Evolutionary conservation across 169 alveolate genomes (phyloP).

Genomic region (Plasmodium reichenowi): DNA sequence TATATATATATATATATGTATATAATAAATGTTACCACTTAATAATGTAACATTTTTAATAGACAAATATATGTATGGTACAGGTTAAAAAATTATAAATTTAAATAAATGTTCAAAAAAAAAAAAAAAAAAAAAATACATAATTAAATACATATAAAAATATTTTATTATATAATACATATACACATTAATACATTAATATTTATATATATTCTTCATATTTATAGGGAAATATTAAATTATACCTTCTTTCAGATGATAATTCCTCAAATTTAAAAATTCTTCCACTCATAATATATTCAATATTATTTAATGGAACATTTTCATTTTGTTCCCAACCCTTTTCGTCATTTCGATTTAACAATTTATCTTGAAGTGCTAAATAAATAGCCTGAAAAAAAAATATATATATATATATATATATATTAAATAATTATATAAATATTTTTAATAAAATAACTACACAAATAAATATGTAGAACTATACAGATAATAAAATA

Average conservation of each 20-base stretch:
- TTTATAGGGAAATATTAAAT: not conserved
- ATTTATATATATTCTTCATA: too few relatives aligned
- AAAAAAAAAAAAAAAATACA: too few relatives aligned
- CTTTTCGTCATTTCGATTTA: slow-evolving; percentile 33
- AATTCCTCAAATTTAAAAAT: slow-evolving; percentile 91
- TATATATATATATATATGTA: slow-evolving; percentile 1
- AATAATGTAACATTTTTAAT: too few relatives aligned
- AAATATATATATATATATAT: slow-evolving; percentile 68
- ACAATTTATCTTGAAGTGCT: slow-evolving; percentile 80
- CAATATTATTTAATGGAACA: slow-evolving; percentile 87
- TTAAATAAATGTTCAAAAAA: too few relatives aligned
- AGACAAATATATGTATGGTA: too few relatives aligned
- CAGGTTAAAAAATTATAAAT: too few relatives aligned
- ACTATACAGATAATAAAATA: not conserved
- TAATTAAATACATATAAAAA: too few relatives aligned
- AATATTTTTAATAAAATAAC: slow-evolving; percentile 75
- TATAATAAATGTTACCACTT: not conserved
- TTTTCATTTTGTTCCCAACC: slow-evolving; percentile 70
- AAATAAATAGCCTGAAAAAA: slow-evolving; percentile 78
- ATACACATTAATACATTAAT: too few relatives aligned
- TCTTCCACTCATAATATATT: slow-evolving; percentile 93
- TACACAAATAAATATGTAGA: not conserved
- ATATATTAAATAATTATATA: slow-evolving; percentile 70
- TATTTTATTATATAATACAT: too few relatives aligned
- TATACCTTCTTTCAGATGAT: slow-evolving; percentile 92